These are phyloP conservation scores for Thelonectria rubi DNA, from an alignment of 2,329 filamentous ascomycete genomes.

Conservation along the genomic window DNA sequence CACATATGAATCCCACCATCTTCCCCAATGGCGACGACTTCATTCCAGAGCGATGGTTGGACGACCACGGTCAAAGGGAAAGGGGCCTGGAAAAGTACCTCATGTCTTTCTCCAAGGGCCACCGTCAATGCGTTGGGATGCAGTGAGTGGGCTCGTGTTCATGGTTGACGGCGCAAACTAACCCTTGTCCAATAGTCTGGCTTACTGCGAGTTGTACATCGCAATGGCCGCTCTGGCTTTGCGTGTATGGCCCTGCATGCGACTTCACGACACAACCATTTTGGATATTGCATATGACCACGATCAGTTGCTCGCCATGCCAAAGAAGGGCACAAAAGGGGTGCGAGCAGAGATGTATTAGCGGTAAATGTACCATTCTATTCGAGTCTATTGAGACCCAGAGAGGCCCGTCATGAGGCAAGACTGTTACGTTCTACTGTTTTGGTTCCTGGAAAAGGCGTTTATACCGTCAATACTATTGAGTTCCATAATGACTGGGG, in stretches of 20 bases:
- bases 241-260: constrained; percentile 28
- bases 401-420: too few species aligned
- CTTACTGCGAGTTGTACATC: constrained; percentile 41
- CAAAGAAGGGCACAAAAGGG: constrained; percentile 20
- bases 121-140: constrained; percentile 49
- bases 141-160: constrained; percentile 14
- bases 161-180: constrained; percentile 9
- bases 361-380: neutral
- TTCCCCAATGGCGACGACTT: constrained; percentile 47
- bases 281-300: constrained; percentile 20
- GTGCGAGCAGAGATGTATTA: constrained; percentile 7
- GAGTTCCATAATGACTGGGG: too few species aligned
- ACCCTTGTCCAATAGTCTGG: constrained; percentile 26
- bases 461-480: too few species aligned
- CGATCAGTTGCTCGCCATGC: constrained; percentile 12
- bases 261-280: constrained; percentile 10
- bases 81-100: constrained; percentile 45
- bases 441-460: too few species aligned
- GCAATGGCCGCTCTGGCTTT: constrained; percentile 33
- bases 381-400: too few species aligned
- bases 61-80: constrained; percentile 36
- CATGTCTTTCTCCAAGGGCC: constrained; percentile 51
- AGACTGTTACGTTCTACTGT: too few species aligned
- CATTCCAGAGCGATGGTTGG: constrained; percentile 50
- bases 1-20: constrained; percentile 45